Evolutionary conservation across 108 stramenopile species (phyloP), one percentile per base, ranked within the genome.

Genomic region (Pseudonitzschia multiseries): DNA sequence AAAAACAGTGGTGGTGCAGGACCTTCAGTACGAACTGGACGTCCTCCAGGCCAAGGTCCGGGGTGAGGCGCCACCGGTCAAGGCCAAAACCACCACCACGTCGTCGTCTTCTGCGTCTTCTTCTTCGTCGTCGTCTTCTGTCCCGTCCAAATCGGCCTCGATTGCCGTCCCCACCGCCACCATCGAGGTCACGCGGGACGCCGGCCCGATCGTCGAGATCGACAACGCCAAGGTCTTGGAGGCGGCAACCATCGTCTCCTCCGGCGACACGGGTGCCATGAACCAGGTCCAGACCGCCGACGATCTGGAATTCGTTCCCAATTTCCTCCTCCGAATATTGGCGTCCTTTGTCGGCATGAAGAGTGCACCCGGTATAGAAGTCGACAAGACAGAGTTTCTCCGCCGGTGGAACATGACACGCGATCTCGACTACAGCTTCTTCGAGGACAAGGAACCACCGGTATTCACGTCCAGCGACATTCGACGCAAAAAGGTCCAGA

Each of bases 1-100:
- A 6, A 10, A 6, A 42, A 42, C 6, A 42, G n/a, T n/a, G 20
- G 53, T 44, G 17, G 54, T 70, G 0, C 75, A 79, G 40, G 74
- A 56, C 71, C 20, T 90, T 66, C 81, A 84, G 67, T 65, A 65
- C 27, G 82, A 88, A 63, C 63, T 88, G 51, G 72, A 76, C n/a
- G 75, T 71, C 21, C 71, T 86, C 65, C 74, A 84, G 15, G 79
- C 60, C 33, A 78, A 78, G 65, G 54, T 84, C 0, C 68, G 69
- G 26, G 75, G 75, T 29, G 75, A 64, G 31, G 43, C 79, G 36
- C 42, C 69, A 8, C 66, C 66, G 66, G 36, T 50, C 8, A 43
- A 42, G 14, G 2, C 46, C 46, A 10, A 31, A 69, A 27, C 72
- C 26, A 54, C 69, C 48, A 24, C 70, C 43, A 27, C 77, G 41